Percentiles rank a stretch among this genome's conserved stretches.
phyloP scores from a whole-genome alignment of 768 basidiomycete genomes.

The Sarcodon sp. region DNA sequence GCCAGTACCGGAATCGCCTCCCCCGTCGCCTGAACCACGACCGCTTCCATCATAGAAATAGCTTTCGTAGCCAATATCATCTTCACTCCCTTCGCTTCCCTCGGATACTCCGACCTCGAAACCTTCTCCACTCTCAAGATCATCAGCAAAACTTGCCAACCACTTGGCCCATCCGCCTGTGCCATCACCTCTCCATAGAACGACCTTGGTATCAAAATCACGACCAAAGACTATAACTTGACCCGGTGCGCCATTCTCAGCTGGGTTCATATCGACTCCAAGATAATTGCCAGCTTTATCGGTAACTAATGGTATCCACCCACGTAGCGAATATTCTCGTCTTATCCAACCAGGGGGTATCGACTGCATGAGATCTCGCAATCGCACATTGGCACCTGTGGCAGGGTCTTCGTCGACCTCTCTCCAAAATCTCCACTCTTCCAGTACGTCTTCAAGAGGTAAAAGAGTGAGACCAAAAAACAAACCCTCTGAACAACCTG shows the following conservation, averaged over 20 bases:
- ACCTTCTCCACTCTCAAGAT: slow-evolving; percentile 82
- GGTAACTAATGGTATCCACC: slow-evolving; percentile 92
- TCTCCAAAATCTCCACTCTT: slow-evolving; percentile 96
- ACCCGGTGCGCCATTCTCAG: slow-evolving; percentile 57
- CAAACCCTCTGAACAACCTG: slow-evolving; percentile 80
- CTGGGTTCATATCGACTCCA: slow-evolving; percentile 90
- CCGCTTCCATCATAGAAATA: slow-evolving; percentile 80
- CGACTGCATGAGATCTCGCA: slow-evolving; percentile 73
- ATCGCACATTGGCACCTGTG: slow-evolving; percentile 66
- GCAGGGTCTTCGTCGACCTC: slow-evolving; percentile 82
- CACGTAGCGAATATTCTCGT: slow-evolving; percentile 81
- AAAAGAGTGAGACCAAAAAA: slow-evolving; percentile 94
- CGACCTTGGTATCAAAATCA: slow-evolving; percentile 96
- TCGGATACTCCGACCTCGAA: slow-evolving; percentile 57
- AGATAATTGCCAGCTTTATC: slow-evolving; percentile 96
- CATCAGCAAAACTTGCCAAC: slow-evolving; percentile 84
- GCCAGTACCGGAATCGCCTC: slow-evolving; percentile 58
- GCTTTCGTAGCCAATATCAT: slow-evolving; percentile 74
- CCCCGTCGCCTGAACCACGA: slow-evolving; percentile 66
- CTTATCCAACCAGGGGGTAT: slow-evolving; percentile 87
- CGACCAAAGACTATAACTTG: slow-evolving; percentile 99
- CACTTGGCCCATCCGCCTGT: slow-evolving; percentile 90
- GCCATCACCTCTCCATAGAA: slow-evolving; percentile 87
- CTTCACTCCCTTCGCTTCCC: slow-evolving; percentile 62
- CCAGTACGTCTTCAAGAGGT: slow-evolving; percentile 83